These are phyloP conservation scores for Globisporangium takayamanum DNA, from an alignment of 352 stramenopile genomes.

Conservation along the genomic window DNA sequence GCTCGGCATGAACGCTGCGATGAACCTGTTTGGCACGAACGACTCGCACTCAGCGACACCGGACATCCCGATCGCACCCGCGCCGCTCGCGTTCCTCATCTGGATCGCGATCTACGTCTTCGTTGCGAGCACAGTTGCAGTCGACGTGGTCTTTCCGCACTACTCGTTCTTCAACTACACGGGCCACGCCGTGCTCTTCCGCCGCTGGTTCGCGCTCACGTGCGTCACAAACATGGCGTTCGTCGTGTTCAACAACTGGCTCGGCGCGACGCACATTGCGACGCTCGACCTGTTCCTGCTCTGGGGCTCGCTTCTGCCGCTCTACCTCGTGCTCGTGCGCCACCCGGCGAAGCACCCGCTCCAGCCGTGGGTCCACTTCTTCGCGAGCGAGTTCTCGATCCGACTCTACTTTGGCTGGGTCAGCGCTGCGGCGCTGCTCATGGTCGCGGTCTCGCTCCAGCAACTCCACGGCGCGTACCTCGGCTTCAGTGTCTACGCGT, in stretches of 20 bases:
- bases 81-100: constrained; percentile 41
- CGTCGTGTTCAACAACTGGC: constrained; percentile 29
- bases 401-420: constrained; percentile 57
- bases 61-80: constrained; percentile 34
- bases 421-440: constrained; percentile 31
- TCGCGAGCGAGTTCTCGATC: constrained; percentile 52
- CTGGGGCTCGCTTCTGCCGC: constrained; percentile 42
- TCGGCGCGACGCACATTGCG: constrained; percentile 16
- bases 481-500: constrained; percentile 37
- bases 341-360: constrained; percentile 35
- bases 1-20: constrained; percentile 11
- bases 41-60: constrained; percentile 2
- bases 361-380: constrained; percentile 44
- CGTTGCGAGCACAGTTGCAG: constrained; percentile 32
- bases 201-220: constrained; percentile 46
- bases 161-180: constrained; percentile 55
- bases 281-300: constrained; percentile 20
- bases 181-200: constrained; percentile 36
- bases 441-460: constrained; percentile 40
- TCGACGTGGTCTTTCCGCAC: constrained; percentile 43
- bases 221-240: constrained; percentile 47
- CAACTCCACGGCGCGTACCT: constrained; percentile 39
- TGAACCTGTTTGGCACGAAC: constrained; percentile 8
- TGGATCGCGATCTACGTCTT: constrained; percentile 54
- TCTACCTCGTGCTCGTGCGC: constrained; percentile 51